A percentile compares a stretch with the other conserved stretches of the same genome.
Conservation (phyloP, 345 rosid species). For the Acer negundo region DNA sequence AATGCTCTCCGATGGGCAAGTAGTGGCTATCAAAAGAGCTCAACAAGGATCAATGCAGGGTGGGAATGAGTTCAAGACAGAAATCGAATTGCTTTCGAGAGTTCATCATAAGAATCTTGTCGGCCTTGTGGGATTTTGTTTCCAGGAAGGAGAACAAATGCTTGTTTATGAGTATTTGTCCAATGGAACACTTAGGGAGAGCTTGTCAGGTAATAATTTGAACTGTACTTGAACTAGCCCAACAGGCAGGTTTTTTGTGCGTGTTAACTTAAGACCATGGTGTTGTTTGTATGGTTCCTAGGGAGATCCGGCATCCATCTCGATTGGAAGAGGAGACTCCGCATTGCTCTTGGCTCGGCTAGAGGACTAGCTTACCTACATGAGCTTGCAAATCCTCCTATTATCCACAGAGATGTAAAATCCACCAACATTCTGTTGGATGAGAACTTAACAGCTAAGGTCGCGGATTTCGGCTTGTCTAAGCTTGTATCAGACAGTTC, state of each 20-base stretch:
- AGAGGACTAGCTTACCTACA: conserved; percentile 97
- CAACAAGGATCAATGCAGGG: conserved; percentile 94
- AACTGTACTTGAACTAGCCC: not conserved
- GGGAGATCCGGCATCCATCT: conserved; percentile 66
- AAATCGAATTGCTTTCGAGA: conserved; percentile 89
- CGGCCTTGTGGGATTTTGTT: conserved; percentile 88
- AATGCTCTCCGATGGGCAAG: conserved; percentile 71
- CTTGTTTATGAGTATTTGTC: conserved; percentile 87
- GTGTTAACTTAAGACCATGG: not conserved
- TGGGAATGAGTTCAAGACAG: conserved; percentile 92
- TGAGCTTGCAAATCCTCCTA: conserved; percentile 93
- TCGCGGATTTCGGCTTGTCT: conserved; percentile 95
- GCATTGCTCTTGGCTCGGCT: conserved; percentile 87
- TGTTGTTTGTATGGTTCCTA: conserved; percentile 25
- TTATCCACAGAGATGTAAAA: conserved; percentile 92
- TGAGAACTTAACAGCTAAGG: conserved; percentile 80
- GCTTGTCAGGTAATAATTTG: conserved; percentile 69
- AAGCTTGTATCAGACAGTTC: conserved; percentile 87
- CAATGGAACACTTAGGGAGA: conserved; percentile 77
- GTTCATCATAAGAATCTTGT: conserved; percentile 97
- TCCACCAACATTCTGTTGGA: conserved; percentile 87
- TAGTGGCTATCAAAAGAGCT: conserved; percentile 88
- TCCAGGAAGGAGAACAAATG: conserved; percentile 91
- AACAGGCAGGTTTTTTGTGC: not conserved
- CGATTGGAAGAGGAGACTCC: conserved; percentile 90